Evolutionary conservation across 179 eudicot species (phyloP).

Genomic region (Drosera spatulata): DNA sequence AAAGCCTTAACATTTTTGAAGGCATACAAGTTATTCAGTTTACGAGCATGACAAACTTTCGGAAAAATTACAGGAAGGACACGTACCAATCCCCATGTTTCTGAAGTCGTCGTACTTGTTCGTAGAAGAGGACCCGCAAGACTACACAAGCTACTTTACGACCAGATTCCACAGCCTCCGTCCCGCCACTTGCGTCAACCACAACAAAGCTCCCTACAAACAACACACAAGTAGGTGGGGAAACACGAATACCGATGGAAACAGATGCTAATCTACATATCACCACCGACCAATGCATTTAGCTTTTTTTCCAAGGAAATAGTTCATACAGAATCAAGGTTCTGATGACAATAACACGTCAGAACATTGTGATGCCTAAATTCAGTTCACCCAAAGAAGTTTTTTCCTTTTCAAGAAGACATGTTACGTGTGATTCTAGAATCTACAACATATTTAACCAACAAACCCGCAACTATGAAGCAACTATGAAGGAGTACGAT

Average conservation of each 20-base stretch:
- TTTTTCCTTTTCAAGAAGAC: too few relatives aligned
- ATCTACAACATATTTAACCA: too few relatives aligned
- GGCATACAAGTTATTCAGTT: not conserved
- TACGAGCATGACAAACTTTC: not conserved
- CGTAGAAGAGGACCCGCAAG: conserved; percentile 78
- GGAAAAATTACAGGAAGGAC: not conserved
- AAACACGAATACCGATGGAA: not conserved
- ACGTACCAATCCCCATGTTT: conserved; percentile 68
- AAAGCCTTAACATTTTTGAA: not conserved
- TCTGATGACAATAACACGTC: too few relatives aligned
- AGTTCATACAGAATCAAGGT: too few relatives aligned
- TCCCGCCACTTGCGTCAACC: conserved; percentile 81
- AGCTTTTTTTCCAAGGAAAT: too few relatives aligned
- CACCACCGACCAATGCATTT: too few relatives aligned
- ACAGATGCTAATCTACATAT: not conserved
- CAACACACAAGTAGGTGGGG: not conserved
- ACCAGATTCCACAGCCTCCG: conserved; percentile 77
- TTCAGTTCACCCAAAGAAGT: too few relatives aligned
- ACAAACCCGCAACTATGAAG: too few relatives aligned
- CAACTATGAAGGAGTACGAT: too few relatives aligned
- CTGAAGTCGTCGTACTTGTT: conserved; percentile 67
- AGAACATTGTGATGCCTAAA: too few relatives aligned
- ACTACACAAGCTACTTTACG: conserved; percentile 78
- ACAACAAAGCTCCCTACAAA: conserved; percentile 76
- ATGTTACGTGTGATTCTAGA: too few relatives aligned